A percentile compares a stretch with the other conserved stretches of the same genome.
Evolutionary conservation across 2,329 filamentous ascomycete species (phyloP).

Genomic region (Drechslera avenae): DNA sequence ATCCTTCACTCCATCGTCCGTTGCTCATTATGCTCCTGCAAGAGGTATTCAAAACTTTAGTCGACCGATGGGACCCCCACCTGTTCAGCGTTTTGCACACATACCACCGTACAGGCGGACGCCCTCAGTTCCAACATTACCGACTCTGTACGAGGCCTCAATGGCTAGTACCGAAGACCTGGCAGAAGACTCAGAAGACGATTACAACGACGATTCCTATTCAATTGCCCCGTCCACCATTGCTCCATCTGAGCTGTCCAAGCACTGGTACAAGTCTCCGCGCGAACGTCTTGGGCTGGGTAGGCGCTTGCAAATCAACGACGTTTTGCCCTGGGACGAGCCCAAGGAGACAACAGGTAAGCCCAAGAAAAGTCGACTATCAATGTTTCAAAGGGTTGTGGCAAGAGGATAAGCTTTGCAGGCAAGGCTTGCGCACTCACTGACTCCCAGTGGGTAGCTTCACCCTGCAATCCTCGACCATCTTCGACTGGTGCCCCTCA

Average conservation of each 20-base stretch:
- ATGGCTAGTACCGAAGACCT: conserved; percentile 31
- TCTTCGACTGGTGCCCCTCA: not conserved
- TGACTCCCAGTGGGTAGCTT: conserved; percentile 14
- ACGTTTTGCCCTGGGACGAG: conserved; percentile 41
- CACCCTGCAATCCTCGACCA: not conserved
- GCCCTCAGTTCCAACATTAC: conserved; percentile 28
- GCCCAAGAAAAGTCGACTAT: conserved; percentile 38
- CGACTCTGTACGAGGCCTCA: conserved; percentile 42
- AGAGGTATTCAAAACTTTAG: conserved; percentile 33
- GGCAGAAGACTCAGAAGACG: conserved; percentile 3
- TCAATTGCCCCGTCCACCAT: conserved; percentile 40
- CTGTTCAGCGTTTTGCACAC: conserved; percentile 11
- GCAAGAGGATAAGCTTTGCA: conserved; percentile 13
- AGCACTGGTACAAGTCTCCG: conserved; percentile 44
- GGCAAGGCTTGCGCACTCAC: conserved; percentile 11
- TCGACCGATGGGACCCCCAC: conserved; percentile 23
- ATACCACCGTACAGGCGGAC: conserved; percentile 20
- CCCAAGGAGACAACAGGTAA: conserved; percentile 27
- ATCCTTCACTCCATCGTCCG: conserved; percentile 9
- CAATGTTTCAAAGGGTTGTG: conserved; percentile 25
- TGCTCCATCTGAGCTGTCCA: conserved; percentile 44
- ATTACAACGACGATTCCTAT: conserved; percentile 21
- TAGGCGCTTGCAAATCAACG: conserved; percentile 40
- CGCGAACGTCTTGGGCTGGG: conserved; percentile 47
- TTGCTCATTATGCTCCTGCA: conserved; percentile 23